Conservation (phyloP, 169 alveolate species). For the Cryptosporidium tyzzeri region DNA sequence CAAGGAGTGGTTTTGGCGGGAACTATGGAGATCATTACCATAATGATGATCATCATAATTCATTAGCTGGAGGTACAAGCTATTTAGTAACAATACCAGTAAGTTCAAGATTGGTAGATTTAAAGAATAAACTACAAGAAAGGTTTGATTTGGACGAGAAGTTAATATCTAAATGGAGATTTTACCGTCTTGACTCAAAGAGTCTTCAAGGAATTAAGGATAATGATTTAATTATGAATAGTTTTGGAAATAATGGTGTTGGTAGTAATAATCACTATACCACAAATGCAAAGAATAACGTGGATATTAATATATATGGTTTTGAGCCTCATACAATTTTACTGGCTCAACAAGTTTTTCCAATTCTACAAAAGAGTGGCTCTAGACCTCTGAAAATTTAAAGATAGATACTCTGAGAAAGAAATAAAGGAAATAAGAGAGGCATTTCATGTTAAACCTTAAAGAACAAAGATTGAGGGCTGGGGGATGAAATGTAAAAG, state of each 20-base stretch:
- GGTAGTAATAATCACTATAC: background rate
- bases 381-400: slow-evolving; percentile 65
- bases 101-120: slow-evolving; percentile 1
- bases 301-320: slow-evolving; percentile 42
- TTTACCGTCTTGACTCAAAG: slow-evolving; percentile 38
- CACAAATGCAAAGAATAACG: slow-evolving; percentile 1
- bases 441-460: too few species aligned
- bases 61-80: slow-evolving; percentile 1
- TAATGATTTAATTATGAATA: slow-evolving; percentile 11
- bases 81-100: slow-evolving; percentile 12
- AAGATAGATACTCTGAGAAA: background rate
- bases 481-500: too few species aligned
- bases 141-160: slow-evolving; percentile 38
- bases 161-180: slow-evolving; percentile 49
- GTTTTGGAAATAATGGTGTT: background rate
- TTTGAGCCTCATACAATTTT: slow-evolving; percentile 38
- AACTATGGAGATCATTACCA: background rate
- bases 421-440: too few species aligned
- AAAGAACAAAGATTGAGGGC: too few species aligned
- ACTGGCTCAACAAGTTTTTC: slow-evolving; percentile 24
- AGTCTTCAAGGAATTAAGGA: slow-evolving; percentile 20
- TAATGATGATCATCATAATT: background rate
- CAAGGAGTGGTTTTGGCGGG: slow-evolving; percentile 2
- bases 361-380: slow-evolving; percentile 15
- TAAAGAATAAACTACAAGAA: slow-evolving; percentile 4